Evolutionary conservation across 768 basidiomycete genomes (phyloP).

Genomic region (Mycena filopes): DNA sequence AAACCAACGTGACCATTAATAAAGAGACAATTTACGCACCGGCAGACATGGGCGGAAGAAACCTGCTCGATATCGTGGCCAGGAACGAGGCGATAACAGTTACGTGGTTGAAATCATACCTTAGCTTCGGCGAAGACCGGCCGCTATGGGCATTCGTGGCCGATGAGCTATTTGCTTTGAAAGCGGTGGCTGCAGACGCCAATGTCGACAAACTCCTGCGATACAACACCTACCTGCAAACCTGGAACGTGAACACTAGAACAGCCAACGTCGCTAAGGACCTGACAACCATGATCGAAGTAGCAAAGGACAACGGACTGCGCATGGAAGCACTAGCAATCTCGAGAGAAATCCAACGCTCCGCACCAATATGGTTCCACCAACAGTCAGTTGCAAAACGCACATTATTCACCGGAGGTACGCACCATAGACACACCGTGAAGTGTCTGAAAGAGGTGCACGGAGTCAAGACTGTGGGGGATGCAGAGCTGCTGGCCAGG

Average conservation of each 20-base stretch:
- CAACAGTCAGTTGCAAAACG: not conserved
- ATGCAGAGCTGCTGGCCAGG: not conserved
- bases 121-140: no score
- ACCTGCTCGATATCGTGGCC: no score
- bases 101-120: no score
- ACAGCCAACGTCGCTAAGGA: not conserved
- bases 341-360: not conserved
- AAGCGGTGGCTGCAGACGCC: not conserved
- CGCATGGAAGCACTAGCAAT: not conserved
- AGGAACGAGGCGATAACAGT: no score
- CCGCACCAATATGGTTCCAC: not conserved
- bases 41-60: no score
- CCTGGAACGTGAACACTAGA: not conserved
- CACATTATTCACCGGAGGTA: not conserved
- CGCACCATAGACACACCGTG: not conserved
- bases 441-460: not conserved
- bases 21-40: no score
- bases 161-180: not conserved
- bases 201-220: not conserved
- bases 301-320: not conserved
- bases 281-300: not conserved
- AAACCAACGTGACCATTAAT: no score
- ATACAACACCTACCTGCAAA: not conserved
- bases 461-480: not conserved
- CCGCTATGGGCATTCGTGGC: no score